These are phyloP conservation scores for Pleurotus platypus DNA, from an alignment of 768 basidiomycete species.

Conservation along the genomic window DNA sequence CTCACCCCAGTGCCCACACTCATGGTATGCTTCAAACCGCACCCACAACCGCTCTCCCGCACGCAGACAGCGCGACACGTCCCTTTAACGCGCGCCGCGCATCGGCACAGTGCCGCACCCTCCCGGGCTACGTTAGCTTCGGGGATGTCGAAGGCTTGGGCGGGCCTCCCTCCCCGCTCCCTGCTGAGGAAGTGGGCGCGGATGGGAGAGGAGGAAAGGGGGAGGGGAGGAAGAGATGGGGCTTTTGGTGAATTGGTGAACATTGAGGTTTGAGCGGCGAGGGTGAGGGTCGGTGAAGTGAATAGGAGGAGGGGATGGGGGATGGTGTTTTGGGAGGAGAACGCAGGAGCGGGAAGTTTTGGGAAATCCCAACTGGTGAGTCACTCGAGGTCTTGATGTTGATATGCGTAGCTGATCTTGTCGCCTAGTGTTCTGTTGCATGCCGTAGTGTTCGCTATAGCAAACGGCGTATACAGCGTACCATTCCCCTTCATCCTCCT, in stretches of 20 bases:
- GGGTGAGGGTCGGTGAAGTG: background rate
- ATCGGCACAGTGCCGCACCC: constrained; percentile 48
- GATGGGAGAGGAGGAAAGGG: constrained; percentile 9
- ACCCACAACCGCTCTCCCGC: background rate
- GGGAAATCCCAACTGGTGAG: too few species aligned
- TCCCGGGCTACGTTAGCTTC: constrained; percentile 68
- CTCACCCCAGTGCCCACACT: background rate
- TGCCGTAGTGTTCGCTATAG: too few species aligned
- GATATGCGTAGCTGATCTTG: too few species aligned
- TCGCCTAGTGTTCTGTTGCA: too few species aligned
- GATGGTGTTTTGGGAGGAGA: too few species aligned
- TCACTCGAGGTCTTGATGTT: too few species aligned
- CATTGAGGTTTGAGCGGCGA: constrained; percentile 2
- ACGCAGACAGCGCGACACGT: constrained; percentile 21
- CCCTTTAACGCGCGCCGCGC: constrained; percentile 64
- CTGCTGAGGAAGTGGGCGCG: constrained; percentile 10
- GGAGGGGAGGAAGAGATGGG: constrained; percentile 6
- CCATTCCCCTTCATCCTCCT: too few species aligned
- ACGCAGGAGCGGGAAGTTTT: too few species aligned
- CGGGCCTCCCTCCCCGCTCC: constrained; percentile 40
- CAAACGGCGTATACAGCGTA: too few species aligned
- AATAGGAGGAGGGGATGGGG: too few species aligned
- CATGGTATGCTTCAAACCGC: background rate
- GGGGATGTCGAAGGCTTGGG: constrained; percentile 66
- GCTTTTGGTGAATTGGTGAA: constrained; percentile 4